Evolutionary conservation across 768 basidiomycete species (phyloP), one percentile per base, ranked within the genome.

Genomic region (Lactarius akahatsu): DNA sequence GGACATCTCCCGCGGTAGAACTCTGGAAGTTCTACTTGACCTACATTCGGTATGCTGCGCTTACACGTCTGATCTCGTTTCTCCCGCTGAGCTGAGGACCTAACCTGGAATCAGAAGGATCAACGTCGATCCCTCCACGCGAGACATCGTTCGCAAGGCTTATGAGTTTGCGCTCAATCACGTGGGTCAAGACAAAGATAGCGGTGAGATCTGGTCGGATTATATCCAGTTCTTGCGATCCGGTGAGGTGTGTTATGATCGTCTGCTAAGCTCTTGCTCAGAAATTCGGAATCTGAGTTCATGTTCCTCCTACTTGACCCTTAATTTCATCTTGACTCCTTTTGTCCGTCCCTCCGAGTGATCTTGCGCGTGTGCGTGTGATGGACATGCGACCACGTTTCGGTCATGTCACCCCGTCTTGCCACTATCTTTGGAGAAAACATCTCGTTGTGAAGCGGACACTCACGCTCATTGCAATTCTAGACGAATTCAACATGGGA

Each of bases 11-110:
- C 7, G 89, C 89, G 62, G 94, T 96, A 69, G 91, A 93, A 67
- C 81, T 98, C 2, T 96, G 94, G 91, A 90, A 87, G 74, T 93
- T 91, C 73, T 99, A 99, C 77, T 80, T 99, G 69, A 88, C 88
- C 55, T 98, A 97, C 77, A 93, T 99, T 73, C 86, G 96, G 83
- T 64, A 65, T 61, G 20, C 60, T 41, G 63, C 54, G 64, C 59
- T 64, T 67, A 62, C 47, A 59, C 61, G 60, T 52, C 63, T 62
- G 57, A 69, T 69, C 36, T 43, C 32, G 56, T 58, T 41, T 62
- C 47, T 58, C 32, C 34, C 26, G 10, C 26, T 26, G 50, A 52
- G 57, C 62, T 54, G 30, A 26, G 61, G 28, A 60, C 62, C 28
- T 41, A 11, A 65, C 50, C 69, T 66, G 66, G 71, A 72, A 69